A percentile compares a stretch with the other conserved stretches of the same genome.
phyloP scores from a whole-genome alignment of 306 rosid genomes.

The Gastrolobium bilobum region DNA sequence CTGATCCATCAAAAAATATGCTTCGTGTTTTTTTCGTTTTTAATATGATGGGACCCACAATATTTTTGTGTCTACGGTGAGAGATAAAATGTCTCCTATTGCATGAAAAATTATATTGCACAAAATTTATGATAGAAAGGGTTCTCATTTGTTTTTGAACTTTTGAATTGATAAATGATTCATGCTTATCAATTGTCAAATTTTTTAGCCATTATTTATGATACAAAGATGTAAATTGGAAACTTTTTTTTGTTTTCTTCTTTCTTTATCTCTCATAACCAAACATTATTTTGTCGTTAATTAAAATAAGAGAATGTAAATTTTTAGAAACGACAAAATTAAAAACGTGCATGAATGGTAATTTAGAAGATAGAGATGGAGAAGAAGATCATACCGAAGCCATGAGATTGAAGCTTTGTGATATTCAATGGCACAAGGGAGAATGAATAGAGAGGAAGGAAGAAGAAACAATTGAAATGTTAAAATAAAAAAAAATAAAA shows the following conservation, averaged over 20 bases:
- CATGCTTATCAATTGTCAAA: too few relatives aligned
- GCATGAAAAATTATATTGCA: too few relatives aligned
- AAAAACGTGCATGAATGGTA: not conserved
- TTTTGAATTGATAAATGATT: too few relatives aligned
- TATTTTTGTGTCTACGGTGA: too few relatives aligned
- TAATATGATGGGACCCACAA: too few relatives aligned
- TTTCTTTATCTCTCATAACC: not conserved
- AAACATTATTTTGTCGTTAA: not conserved
- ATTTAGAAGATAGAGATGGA: conserved; percentile 22
- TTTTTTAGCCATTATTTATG: too few relatives aligned
- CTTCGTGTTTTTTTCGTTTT: too few relatives aligned
- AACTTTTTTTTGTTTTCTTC: not conserved
- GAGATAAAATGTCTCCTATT: too few relatives aligned
- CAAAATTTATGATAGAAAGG: too few relatives aligned
- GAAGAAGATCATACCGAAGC: conserved; percentile 47
- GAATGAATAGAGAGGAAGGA: not conserved
- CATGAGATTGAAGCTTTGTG: conserved; percentile 49
- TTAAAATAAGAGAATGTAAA: not conserved
- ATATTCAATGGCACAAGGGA: conserved; percentile 6
- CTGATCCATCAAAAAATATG: too few relatives aligned
- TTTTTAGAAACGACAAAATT: not conserved
- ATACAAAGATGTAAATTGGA: too few relatives aligned
- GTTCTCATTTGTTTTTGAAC: too few relatives aligned
- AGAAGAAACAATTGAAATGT: conserved; percentile 1
- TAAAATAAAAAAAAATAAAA: not conserved